Conservation (phyloP, 176 grass and related monocot genomes). For the Raddia distichophylla region DNA sequence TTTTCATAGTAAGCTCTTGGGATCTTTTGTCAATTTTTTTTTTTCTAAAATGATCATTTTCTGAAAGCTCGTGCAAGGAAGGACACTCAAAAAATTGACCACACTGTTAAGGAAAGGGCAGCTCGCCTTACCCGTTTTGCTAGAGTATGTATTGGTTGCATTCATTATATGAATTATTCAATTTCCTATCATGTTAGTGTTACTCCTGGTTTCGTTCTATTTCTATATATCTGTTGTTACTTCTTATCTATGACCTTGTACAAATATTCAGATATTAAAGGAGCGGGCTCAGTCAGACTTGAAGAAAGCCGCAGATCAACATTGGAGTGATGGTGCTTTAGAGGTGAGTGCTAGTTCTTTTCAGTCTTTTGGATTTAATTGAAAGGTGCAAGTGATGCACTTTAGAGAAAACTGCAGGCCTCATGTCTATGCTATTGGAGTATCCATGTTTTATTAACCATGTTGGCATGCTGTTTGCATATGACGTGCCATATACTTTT, state of each 20-base stretch:
- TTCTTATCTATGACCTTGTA: slow-evolving; percentile 20
- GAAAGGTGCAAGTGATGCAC: not conserved
- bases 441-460: not conserved
- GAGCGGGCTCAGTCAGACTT: slow-evolving; percentile 78
- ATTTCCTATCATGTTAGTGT: slow-evolving; percentile 35
- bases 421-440: slow-evolving; percentile 10
- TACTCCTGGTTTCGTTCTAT: slow-evolving; percentile 20
- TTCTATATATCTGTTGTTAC: slow-evolving; percentile 5
- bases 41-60: slow-evolving; percentile 40
- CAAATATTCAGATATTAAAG: slow-evolving; percentile 67
- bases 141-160: slow-evolving; percentile 58
- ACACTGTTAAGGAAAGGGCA: slow-evolving; percentile 82
- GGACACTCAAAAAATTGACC: slow-evolving; percentile 84
- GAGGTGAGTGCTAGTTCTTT: slow-evolving; percentile 53
- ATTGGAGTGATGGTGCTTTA: slow-evolving; percentile 97
- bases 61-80: slow-evolving; percentile 83
- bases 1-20: slow-evolving; percentile 4
- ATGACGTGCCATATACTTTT: not conserved
- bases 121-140: slow-evolving; percentile 75
- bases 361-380: slow-evolving; percentile 23
- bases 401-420: not conserved
- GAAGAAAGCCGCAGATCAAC: slow-evolving; percentile 92
- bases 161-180: slow-evolving; percentile 22
- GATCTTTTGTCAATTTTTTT: slow-evolving; percentile 23
- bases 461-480: not conserved